phyloP scores from a whole-genome alignment of 75 land plant species.

The Picea glauca region DNA sequence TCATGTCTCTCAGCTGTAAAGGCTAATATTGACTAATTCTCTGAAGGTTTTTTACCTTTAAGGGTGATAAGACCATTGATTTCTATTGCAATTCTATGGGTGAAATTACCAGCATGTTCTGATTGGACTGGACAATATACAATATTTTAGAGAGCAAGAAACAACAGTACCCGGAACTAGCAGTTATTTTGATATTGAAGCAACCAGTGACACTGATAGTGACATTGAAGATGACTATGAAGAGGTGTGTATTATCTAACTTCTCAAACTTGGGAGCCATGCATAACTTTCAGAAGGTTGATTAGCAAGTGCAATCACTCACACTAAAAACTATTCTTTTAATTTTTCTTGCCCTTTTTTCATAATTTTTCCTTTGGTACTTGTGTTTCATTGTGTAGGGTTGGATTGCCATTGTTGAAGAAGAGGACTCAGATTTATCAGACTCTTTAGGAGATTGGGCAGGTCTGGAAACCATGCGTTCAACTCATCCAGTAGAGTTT shows the following conservation, averaged over 20 bases:
- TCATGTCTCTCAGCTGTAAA: neutral
- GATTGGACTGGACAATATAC: conserved; percentile 66
- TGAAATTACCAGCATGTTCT: conserved; percentile 61
- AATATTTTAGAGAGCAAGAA: conserved; percentile 45
- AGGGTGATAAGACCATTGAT: neutral
- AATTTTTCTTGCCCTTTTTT: neutral
- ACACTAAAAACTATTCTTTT: neutral
- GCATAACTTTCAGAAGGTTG: neutral
- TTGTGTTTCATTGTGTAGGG: conserved; percentile 30
- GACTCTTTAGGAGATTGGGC: conserved; percentile 70
- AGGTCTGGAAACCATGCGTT: conserved; percentile 71
- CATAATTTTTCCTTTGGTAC: neutral
- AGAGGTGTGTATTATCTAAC: conserved; percentile 11
- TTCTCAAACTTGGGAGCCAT: neutral
- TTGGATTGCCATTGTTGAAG: conserved; percentile 42
- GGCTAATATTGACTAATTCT: neutral
- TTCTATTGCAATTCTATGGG: neutral
- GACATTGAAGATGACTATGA: conserved; percentile 53
- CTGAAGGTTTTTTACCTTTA: neutral
- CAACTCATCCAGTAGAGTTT: conserved; percentile 81
- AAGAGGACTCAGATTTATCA: conserved; percentile 31
- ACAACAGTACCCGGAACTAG: conserved; percentile 23
- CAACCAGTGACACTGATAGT: conserved; percentile 45
- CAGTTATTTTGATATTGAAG: conserved; percentile 52
- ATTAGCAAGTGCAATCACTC: neutral